phyloP scores from a whole-genome alignment of 345 rosid species.

The Abelmoschus esculentus region DNA sequence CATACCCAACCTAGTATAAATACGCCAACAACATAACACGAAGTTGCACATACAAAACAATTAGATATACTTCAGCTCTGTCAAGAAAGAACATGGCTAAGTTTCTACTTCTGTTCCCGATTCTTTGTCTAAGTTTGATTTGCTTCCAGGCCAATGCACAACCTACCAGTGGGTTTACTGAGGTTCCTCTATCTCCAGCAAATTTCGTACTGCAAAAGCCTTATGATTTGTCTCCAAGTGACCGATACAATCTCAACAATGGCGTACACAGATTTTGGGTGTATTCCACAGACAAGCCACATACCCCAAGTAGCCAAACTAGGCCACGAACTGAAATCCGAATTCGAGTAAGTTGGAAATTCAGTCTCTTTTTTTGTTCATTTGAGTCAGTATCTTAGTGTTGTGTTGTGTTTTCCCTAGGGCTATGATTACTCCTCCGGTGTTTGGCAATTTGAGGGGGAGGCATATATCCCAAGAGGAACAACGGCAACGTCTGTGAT shows the following conservation, averaged over 20 bases:
- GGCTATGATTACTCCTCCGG: conserved; percentile 32
- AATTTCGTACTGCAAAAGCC: conserved; percentile 20
- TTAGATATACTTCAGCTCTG: not conserved
- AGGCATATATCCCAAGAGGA: conserved; percentile 25
- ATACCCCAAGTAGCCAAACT: conserved; percentile 12
- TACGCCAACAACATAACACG: not conserved
- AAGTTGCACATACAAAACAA: not conserved
- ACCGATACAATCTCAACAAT: conserved; percentile 13
- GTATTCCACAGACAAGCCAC: conserved; percentile 24
- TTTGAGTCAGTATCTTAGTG: too few species aligned
- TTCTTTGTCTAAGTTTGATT: not conserved
- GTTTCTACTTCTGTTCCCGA: too few species aligned
- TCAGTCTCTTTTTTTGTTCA: not conserved
- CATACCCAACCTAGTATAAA: not conserved
- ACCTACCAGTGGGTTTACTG: conserved; percentile 8
- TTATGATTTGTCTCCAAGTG: conserved; percentile 2
- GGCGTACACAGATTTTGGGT: conserved; percentile 24
- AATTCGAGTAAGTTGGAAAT: conserved; percentile 11
- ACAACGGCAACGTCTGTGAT: conserved; percentile 27
- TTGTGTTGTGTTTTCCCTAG: conserved; percentile 1
- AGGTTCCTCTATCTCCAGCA: conserved; percentile 3
- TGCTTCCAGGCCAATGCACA: not conserved
- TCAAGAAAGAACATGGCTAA: not conserved
- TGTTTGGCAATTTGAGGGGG: conserved; percentile 43
- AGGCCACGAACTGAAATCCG: conserved; percentile 20